Conservation (phyloP, 2,329 filamentous ascomycete genomes). For the Xylaria sp. region DNA sequence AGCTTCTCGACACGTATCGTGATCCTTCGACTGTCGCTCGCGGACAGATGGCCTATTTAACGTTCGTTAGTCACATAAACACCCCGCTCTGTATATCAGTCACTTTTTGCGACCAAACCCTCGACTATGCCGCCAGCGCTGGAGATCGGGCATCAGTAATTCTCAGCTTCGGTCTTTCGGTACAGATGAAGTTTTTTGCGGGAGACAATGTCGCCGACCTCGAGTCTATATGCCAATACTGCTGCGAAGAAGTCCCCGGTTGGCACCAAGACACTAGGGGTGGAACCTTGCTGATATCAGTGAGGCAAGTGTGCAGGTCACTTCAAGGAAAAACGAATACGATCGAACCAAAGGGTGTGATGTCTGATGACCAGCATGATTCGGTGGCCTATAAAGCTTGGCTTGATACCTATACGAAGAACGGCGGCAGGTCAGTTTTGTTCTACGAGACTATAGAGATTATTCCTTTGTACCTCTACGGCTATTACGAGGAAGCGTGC, state of each 20-base stretch:
- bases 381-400: slow-evolving; percentile 69
- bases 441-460: slow-evolving; percentile 77
- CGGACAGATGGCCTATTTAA: slow-evolving; percentile 74
- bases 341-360: slow-evolving; percentile 63
- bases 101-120: slow-evolving; percentile 70
- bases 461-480: slow-evolving; percentile 71
- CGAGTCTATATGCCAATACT: slow-evolving; percentile 75
- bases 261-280: slow-evolving; percentile 79
- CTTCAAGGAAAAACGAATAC: slow-evolving; percentile 77
- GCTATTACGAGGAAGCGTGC: slow-evolving; percentile 69
- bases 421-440: slow-evolving; percentile 71
- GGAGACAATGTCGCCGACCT: slow-evolving; percentile 76
- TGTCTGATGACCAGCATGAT: slow-evolving; percentile 76
- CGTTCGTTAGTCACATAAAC: slow-evolving; percentile 77
- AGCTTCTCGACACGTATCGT: slow-evolving; percentile 71
- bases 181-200: slow-evolving; percentile 74
- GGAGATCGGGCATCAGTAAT: slow-evolving; percentile 79
- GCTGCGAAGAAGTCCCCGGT: slow-evolving; percentile 77
- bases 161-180: slow-evolving; percentile 74
- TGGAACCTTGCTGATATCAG: slow-evolving; percentile 73
- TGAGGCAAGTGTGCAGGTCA: slow-evolving; percentile 74
- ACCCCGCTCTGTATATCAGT: slow-evolving; percentile 69
- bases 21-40: slow-evolving; percentile 75
- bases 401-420: slow-evolving; percentile 62
- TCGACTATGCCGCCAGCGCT: slow-evolving; percentile 73